Base-by-base conservation (phyloP, 305 asterid genomes). In the Solanum hybrid region DNA sequence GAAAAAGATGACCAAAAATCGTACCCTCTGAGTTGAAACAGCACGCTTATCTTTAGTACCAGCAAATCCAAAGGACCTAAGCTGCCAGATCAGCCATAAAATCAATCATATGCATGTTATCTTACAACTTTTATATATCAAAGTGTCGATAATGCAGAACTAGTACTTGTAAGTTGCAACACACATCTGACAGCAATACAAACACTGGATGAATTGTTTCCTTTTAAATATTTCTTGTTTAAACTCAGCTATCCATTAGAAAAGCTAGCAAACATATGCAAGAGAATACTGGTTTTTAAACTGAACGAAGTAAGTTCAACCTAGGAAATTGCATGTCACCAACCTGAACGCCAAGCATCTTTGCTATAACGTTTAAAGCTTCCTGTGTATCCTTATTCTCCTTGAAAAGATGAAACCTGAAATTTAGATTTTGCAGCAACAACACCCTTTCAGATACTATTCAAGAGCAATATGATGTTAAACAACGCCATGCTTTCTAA, bases 311-410 rank as follows among this genome's bases (percentile, higher is more conserved):
- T 37, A 80, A 80, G 76, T 57, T 85, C 77, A 31, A 33, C 2
- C 46, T 31, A 76, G 57, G 69, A 85, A 93, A 86, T 80, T 89
- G 88, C 37, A 51, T 46, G 51, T 86, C 77, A 86, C 75, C 78
- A 93, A 97, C 99, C 99, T 97, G 98, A 93, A 94, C 87, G 89
- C 99, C 98, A 92, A 97, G 98, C 98, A 97, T 96, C 95, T 94
- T 96, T 37, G 95, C 96, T 36, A 97, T 95, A 90, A 97, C 90
- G 89, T 99, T 97, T 76, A 97, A 91, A 40, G 98, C 98, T 93
- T 96, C 99, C 90, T 96, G 99, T 85, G 99, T 97, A 87, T 97
- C 99, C 95, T 97, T 97, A 93, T 97, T 97, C 95, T 97, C 99
- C 95, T 97, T 97, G 96, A 94, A 96, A 87, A 97, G 98, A 94